phyloP scores from a whole-genome alignment of 106 monocot species.

The Agapanthus africanus region DNA sequence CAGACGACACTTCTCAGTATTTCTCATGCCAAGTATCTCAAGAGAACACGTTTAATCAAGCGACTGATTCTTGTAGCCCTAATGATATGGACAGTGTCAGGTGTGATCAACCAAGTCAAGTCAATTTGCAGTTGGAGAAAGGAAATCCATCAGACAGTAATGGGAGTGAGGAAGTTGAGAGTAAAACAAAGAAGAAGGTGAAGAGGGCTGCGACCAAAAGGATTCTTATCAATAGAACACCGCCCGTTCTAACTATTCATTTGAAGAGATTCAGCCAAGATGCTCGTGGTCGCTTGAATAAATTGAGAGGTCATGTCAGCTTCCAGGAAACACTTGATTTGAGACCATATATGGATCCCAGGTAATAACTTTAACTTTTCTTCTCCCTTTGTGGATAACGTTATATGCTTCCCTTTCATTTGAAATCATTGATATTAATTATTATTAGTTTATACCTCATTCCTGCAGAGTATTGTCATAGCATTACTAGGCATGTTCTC shows the following conservation, averaged over 20 bases:
- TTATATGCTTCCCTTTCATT: background rate
- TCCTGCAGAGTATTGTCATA: background rate
- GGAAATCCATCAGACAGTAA: slow-evolving; percentile 13
- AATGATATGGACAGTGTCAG: slow-evolving; percentile 10
- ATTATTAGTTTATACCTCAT: background rate
- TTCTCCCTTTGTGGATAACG: background rate
- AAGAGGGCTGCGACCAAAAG: slow-evolving; percentile 82
- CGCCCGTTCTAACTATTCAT: slow-evolving; percentile 72
- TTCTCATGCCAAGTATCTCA: slow-evolving; percentile 11
- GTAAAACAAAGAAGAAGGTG: slow-evolving; percentile 22
- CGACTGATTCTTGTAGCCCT: slow-evolving; percentile 23
- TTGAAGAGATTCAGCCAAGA: slow-evolving; percentile 88
- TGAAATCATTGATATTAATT: background rate
- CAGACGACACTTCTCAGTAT: slow-evolving; percentile 18
- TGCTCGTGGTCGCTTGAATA: slow-evolving; percentile 64
- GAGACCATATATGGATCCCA: slow-evolving; percentile 54
- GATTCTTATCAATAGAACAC: slow-evolving; percentile 46
- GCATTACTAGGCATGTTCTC: background rate
- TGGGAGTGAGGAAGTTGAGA: slow-evolving; percentile 13
- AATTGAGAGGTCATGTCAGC: slow-evolving; percentile 66
- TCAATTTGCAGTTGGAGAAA: slow-evolving; percentile 7
- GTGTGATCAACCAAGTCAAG: slow-evolving; percentile 12
- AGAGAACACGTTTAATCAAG: slow-evolving; percentile 11
- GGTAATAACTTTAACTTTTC: slow-evolving; percentile 34
- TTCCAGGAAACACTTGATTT: slow-evolving; percentile 80